Percentiles rank a stretch among this genome's conserved stretches.
These are phyloP conservation scores for Yarrowia deformans DNA, from an alignment of 805 yeast species.

Conservation along the genomic window DNA sequence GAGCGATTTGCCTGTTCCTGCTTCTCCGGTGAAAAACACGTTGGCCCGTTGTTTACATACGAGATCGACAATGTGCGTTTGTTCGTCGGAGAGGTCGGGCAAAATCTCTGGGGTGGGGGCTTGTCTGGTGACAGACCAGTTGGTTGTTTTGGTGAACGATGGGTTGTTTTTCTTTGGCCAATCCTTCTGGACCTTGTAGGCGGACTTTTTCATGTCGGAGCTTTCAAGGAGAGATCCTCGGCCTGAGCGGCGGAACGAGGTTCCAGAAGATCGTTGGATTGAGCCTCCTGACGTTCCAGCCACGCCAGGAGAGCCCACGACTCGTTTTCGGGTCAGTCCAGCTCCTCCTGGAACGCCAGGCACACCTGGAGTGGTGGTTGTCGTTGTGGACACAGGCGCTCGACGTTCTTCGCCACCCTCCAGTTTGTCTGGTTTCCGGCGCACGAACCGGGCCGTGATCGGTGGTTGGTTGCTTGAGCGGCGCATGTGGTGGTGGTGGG, in stretches of 20 bases:
- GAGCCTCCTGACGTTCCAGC: conserved; percentile 14
- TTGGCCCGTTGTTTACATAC: conserved; percentile 65
- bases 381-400: not conserved
- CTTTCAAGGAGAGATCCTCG: conserved; percentile 14
- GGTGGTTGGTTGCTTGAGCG: conserved; percentile 11
- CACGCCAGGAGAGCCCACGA: conserved; percentile 11
- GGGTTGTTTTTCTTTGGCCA: not conserved
- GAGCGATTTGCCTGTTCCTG: conserved; percentile 97
- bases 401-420: conserved; percentile 5
- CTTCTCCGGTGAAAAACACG: conserved; percentile 94
- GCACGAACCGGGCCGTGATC: conserved; percentile 2
- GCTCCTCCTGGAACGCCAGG: conserved; percentile 28
- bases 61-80: conserved; percentile 61
- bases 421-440: conserved; percentile 21
- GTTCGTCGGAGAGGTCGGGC: conserved; percentile 53
- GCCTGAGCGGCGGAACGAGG: conserved; percentile 22
- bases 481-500: not conserved
- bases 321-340: conserved; percentile 12
- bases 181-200: conserved; percentile 28
- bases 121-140: not conserved
- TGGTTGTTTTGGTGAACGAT: not conserved
- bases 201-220: conserved; percentile 1
- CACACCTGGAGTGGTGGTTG: not conserved
- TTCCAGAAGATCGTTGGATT: too few species aligned
- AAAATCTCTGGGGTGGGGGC: not conserved